Conservation (phyloP, 306 rosid genomes). For the Quercus cerris region DNA sequence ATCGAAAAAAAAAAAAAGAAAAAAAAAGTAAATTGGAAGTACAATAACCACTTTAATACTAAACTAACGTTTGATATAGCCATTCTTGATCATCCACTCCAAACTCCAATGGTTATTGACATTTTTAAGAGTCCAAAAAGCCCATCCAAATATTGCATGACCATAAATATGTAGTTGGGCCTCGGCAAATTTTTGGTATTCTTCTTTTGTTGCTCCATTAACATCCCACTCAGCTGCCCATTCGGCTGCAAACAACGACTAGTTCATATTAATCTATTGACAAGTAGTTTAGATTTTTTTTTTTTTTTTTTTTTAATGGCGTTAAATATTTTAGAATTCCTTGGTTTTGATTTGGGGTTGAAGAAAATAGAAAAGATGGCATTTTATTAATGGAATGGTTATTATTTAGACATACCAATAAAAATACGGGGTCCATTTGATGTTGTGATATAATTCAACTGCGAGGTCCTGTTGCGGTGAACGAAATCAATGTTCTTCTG, state of each 20-base stretch:
- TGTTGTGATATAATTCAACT: constrained; percentile 48
- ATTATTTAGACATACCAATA: constrained; percentile 40
- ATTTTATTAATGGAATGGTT: neutral
- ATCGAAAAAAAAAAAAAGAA: too few relatives aligned
- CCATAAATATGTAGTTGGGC: constrained; percentile 59
- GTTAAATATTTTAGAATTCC: neutral
- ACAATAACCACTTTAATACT: constrained; percentile 36
- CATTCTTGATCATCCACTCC: constrained; percentile 73
- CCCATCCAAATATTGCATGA: constrained; percentile 78
- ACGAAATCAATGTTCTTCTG: constrained; percentile 64
- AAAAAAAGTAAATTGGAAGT: too few relatives aligned
- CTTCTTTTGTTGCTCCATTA: constrained; percentile 42
- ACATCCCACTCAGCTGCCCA: constrained; percentile 79
- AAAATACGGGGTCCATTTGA: constrained; percentile 75
- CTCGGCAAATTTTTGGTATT: constrained; percentile 47
- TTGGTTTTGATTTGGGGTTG: neutral
- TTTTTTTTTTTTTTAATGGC: neutral
- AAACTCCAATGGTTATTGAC: constrained; percentile 63
- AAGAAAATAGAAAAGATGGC: neutral
- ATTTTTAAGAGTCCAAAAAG: constrained; percentile 70
- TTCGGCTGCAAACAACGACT: constrained; percentile 40
- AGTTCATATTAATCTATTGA: neutral
- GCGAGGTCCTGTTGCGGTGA: constrained; percentile 38
- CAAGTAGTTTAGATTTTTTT: neutral
- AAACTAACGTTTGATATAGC: constrained; percentile 51